These are phyloP conservation scores for Evernia prunastri DNA, from an alignment of 495 filamentous ascomycete species.

Conservation along the genomic window DNA sequence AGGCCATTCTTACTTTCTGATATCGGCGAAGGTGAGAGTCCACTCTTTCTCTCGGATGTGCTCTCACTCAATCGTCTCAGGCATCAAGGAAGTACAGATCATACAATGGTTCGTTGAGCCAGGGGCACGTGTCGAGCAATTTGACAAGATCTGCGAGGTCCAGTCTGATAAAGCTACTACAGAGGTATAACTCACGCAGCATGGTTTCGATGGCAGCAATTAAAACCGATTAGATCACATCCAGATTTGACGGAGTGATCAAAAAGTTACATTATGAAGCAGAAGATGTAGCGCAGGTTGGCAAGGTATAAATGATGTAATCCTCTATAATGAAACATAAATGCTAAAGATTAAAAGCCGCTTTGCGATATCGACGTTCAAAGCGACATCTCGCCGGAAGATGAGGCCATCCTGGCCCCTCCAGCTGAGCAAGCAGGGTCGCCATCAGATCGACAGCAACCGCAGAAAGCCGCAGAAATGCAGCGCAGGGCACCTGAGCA, in stretches of 20 bases:
- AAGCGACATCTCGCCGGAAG: conserved; percentile 51
- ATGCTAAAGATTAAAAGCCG: conserved; percentile 37
- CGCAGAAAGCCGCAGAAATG: conserved; percentile 27
- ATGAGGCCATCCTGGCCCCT: conserved; percentile 39
- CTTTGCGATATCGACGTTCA: conserved; percentile 53
- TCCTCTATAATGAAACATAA: conserved; percentile 5
- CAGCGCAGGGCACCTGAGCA: conserved; percentile 16
- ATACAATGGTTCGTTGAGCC: conserved; percentile 99
- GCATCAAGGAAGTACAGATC: conserved; percentile 95
- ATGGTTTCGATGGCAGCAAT: not conserved
- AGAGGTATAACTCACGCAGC: conserved; percentile 46
- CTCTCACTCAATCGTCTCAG: conserved; percentile 37
- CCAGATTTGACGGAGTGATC: conserved; percentile 87
- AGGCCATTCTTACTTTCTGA: conserved; percentile 90
- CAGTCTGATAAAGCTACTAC: conserved; percentile 98
- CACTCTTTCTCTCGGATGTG: not conserved
- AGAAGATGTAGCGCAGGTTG: conserved; percentile 92
- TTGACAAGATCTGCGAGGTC: conserved; percentile 95
- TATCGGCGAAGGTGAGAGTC: conserved; percentile 79
- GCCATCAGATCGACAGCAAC: conserved; percentile 24
- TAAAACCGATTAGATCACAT: conserved; percentile 62
- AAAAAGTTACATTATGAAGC: conserved; percentile 94
- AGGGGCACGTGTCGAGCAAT: conserved; percentile 92
- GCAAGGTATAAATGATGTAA: conserved; percentile 52
- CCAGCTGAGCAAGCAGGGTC: conserved; percentile 28